phyloP scores from a whole-genome alignment of 306 rosid genomes.

The Vicia faba region DNA sequence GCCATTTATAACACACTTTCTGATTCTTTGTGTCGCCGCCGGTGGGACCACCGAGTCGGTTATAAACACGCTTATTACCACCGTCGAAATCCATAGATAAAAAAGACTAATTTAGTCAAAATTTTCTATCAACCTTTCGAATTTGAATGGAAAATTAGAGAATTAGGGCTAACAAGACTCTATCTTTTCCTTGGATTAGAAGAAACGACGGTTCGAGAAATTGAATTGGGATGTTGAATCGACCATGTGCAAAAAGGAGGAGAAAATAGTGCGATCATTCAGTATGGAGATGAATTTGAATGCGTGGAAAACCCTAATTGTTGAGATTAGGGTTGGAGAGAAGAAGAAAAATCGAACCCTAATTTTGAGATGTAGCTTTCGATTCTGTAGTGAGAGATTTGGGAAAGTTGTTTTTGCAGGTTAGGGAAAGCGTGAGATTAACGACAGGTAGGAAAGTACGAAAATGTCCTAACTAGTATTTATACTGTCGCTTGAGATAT shows the following conservation, averaged over 20 bases:
- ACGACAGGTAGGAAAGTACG: constrained; percentile 1
- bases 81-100: constrained; percentile 76
- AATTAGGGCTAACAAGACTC: not conserved
- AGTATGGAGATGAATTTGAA: not conserved
- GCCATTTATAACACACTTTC: constrained; percentile 91
- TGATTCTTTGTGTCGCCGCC: constrained; percentile 56
- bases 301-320: constrained; percentile 26
- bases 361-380: constrained; percentile 18
- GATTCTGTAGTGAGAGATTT: not conserved
- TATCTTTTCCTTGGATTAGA: not conserved
- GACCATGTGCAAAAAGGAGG: constrained; percentile 1
- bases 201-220: not conserved
- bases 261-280: constrained; percentile 34
- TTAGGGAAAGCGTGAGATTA: constrained; percentile 7
- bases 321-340: constrained; percentile 34
- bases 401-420: not conserved
- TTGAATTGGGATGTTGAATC: constrained; percentile 18
- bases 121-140: not conserved
- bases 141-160: not conserved
- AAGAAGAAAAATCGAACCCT: constrained; percentile 29
- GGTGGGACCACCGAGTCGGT: constrained; percentile 58
- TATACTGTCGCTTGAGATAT: not conserved
- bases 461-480: not conserved
- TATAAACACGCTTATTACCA: constrained; percentile 74
- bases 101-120: not conserved